Evolutionary conservation across 192 early-diverging fungal genomes (phyloP), one percentile per base, ranked within the genome.

Genomic region (Rhizophagus sp.): DNA sequence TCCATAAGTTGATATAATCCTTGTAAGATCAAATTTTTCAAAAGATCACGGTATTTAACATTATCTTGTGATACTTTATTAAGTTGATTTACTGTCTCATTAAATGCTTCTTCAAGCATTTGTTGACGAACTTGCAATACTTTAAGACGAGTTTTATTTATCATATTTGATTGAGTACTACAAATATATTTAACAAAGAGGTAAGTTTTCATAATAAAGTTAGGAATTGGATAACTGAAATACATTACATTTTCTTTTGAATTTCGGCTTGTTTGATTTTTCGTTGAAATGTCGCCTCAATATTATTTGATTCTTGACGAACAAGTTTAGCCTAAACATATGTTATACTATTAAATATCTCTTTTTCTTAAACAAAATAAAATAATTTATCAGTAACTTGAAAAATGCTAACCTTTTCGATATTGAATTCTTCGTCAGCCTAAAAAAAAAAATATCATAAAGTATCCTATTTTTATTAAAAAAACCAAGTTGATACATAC

Each of bases 401-500:
- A 76, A 27, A 34, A 11, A n/a, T 13, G n/a, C 47, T 24, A 27
- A 91, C 91, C 91, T 96, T 96, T 89, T 99, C 98, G 89, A 99
- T 99, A 88, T 99, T 99, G 91, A 98, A 99, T 82, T 99, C 98
- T 81, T 99, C 98, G 85, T 99, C 97, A 70, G 98, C 98, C 93
- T 95, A 81, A 24, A 47, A 69, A 81, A 3, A 57, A 57, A 36
- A 76, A 39, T 33, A 33, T 72, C 5, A n/a, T 30, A 12, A 30
- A n/a, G 11, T 9, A 22, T 25, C 12, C 8, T 57, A 5, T 30
- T 50, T 27, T 11, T 33, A 30, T 12, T 52, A 12, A 44, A 70
- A 30, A 70, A 34, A 5, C 36, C 2, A 44, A 62, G 10, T 52
- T n/a, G n/a, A n/a, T 15, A 75, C 78, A 75, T 75, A 93, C 92